Conservation (phyloP, 495 filamentous ascomycete species). For the Penicillium bialowiezense region DNA sequence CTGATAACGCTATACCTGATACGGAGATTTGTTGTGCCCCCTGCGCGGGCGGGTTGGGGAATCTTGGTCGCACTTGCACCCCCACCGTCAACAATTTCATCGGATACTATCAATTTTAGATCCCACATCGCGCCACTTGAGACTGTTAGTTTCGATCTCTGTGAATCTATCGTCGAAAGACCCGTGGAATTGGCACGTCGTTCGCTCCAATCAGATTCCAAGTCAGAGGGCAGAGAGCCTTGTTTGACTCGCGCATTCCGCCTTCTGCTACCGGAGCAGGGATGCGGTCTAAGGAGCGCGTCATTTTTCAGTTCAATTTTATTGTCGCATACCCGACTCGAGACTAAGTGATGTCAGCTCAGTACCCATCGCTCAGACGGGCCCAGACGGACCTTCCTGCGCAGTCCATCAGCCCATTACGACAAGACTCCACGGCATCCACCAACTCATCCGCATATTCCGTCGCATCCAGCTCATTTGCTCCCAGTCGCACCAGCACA, state of each 20-base stretch:
- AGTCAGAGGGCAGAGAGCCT: too few relatives aligned
- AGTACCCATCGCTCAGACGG: slow-evolving; percentile 52
- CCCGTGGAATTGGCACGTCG: too few relatives aligned
- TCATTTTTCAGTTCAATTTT: slow-evolving; percentile 24
- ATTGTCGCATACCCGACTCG: slow-evolving; percentile 31
- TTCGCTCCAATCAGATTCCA: too few relatives aligned
- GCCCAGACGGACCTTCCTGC: slow-evolving; percentile 62
- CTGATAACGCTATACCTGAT: slow-evolving; percentile 34
- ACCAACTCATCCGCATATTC: slow-evolving; percentile 78
- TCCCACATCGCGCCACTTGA: background rate
- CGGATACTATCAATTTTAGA: slow-evolving; percentile 6
- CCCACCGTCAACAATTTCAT: slow-evolving; percentile 29
- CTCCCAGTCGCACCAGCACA: slow-evolving; percentile 71
- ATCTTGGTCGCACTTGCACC: slow-evolving; percentile 29
- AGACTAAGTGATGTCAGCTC: slow-evolving; percentile 37
- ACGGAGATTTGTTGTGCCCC: slow-evolving; percentile 46
- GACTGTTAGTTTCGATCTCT: background rate
- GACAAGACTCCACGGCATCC: slow-evolving; percentile 76
- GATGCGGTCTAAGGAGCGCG: slow-evolving; percentile 40
- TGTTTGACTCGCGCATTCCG: slow-evolving; percentile 19
- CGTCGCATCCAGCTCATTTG: slow-evolving; percentile 59
- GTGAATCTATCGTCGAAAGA: too few relatives aligned
- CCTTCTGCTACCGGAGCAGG: slow-evolving; percentile 38
- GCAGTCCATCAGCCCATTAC: slow-evolving; percentile 56
- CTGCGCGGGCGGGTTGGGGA: slow-evolving; percentile 18